These are phyloP conservation scores for Coemansia sp. DNA, from an alignment of 192 early-diverging fungal genomes.

Conservation along the genomic window DNA sequence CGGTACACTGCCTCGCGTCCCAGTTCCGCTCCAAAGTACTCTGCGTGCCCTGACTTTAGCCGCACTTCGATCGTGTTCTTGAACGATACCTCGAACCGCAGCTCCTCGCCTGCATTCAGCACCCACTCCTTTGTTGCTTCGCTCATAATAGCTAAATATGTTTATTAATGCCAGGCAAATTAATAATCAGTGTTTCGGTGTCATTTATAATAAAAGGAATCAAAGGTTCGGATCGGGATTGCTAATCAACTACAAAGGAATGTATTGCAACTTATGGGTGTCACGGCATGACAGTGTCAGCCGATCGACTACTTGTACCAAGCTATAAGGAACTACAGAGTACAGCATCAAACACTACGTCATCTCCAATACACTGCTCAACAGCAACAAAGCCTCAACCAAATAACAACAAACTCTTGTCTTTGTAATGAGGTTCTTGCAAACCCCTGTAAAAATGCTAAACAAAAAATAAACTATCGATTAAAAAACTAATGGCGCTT, in stretches of 20 bases:
- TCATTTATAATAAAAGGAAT: too few relatives aligned
- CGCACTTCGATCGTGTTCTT: constrained; percentile 63
- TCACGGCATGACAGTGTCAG: too few relatives aligned
- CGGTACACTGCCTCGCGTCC: constrained; percentile 74
- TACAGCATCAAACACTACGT: too few relatives aligned
- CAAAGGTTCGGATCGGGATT: too few relatives aligned
- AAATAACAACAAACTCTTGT: too few relatives aligned
- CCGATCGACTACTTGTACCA: too few relatives aligned
- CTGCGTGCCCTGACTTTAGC: constrained; percentile 68
- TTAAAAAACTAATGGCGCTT: neutral
- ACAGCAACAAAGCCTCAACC: too few relatives aligned
- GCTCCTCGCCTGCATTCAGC: constrained; percentile 80
- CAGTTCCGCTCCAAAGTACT: constrained; percentile 95
- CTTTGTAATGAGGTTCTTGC: neutral
- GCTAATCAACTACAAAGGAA: too few relatives aligned
- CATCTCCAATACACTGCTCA: too few relatives aligned
- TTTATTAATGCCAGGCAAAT: neutral
- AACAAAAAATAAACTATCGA: constrained; percentile 5
- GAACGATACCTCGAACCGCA: constrained; percentile 89
- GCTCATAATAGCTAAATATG: neutral
- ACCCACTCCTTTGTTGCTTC: constrained; percentile 57
- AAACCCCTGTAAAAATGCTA: constrained; percentile 2
- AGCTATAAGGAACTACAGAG: too few relatives aligned
- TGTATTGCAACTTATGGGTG: too few relatives aligned
- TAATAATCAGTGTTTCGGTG: too few relatives aligned